Evolutionary conservation across 805 yeast species (phyloP), one percentile per base, ranked within the genome.

Genomic region (Teunomyces gatunensis): DNA sequence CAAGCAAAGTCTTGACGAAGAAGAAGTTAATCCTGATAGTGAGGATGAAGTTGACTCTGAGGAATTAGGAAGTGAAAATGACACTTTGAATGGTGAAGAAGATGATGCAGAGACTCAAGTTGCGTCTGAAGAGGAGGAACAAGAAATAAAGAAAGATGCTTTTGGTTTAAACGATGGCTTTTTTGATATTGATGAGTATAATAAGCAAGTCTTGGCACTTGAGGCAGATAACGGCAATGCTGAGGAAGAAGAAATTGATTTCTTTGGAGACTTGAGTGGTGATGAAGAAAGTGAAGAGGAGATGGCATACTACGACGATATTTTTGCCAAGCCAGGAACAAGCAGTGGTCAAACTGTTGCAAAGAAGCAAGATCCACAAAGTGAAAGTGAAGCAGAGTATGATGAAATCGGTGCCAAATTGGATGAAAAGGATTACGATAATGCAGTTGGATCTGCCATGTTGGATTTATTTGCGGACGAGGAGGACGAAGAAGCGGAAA

Each of bases 161-260:
- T 79, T 76, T 57, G 92, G 90, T 1, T 73, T 91, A 27, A 87
- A 91, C 60, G 96, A 89, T 58, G 88, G 83, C 5, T 85, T 90
- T 55, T 92, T 92, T 61, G 83, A 88, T 50, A 80, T 92, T 36
- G 96, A 89, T 54, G 87, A 86, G 46, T 92, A 87, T 71, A 88
- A 86, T 67, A 80, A 77, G 59, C 89, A 84, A 61, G 81, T 83
- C n/a, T 59, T 87, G 36, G 86, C 79, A 3, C 75, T 81, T 56
- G 92, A 86, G 51, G 78, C 75, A 32, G 73, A 74, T 12, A 66
- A 63, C 27, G 64, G 59, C 5, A 53, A 54, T 13, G 54, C 77
- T 34, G 74, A 72, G 18, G 66, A 62, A n/a, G 82, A 74, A 35
- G 87, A 81, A 32, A 55, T 80, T 23, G 57, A 54, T 42, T 54